Evolutionary conservation across 306 rosid genomes (phyloP).

Genomic region (Begonia masoniana): DNA sequence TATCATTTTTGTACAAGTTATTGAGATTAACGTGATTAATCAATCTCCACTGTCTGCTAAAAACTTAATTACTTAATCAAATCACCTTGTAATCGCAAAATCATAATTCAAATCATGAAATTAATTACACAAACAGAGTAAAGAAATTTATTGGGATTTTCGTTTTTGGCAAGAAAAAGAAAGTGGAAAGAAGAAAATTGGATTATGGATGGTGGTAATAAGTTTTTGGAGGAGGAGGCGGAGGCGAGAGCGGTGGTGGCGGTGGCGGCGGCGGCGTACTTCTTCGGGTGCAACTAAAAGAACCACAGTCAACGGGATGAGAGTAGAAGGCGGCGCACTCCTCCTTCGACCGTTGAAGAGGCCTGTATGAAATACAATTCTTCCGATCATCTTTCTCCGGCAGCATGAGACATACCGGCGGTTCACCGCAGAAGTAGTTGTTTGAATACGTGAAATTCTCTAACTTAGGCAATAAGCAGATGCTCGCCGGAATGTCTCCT

Average conservation of each 20-base stretch:
- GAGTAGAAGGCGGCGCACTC: constrained; percentile 46
- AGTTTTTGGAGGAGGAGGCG: background rate
- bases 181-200: background rate
- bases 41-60: too few species aligned
- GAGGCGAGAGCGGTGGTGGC: background rate
- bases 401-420: constrained; percentile 40
- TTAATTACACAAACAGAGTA: too few species aligned
- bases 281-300: constrained; percentile 22
- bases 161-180: background rate
- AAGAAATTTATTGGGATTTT: too few species aligned
- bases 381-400: constrained; percentile 33
- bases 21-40: too few species aligned
- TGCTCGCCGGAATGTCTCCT: constrained; percentile 44
- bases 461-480: constrained; percentile 54
- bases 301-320: constrained; percentile 36
- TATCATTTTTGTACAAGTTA: too few species aligned
- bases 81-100: too few species aligned
- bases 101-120: too few species aligned
- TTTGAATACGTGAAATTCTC: constrained; percentile 59
- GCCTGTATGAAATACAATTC: constrained; percentile 65
- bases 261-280: background rate
- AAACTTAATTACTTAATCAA: too few species aligned
- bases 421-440: constrained; percentile 54
- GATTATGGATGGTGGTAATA: background rate
- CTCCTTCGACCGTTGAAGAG: constrained; percentile 35